Percentiles rank a stretch among this genome's conserved stretches.
Conservation (phyloP, 169 alveolate species). For the Eimeria brunetti region DNA sequence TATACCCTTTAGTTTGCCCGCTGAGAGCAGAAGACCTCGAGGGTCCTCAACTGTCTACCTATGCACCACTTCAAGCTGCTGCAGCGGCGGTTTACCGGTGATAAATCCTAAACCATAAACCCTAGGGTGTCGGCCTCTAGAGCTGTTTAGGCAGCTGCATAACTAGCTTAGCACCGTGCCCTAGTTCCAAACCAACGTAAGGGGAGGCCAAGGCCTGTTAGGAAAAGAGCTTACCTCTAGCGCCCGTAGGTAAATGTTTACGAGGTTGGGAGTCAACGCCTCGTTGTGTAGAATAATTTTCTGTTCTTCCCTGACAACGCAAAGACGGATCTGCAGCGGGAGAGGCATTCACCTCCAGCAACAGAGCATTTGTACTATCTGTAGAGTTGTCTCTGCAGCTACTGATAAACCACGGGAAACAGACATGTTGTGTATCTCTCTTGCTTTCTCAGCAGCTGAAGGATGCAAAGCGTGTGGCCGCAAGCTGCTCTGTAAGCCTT, state of each 20-base stretch:
- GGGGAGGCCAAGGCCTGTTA: neutral
- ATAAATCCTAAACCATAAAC: neutral
- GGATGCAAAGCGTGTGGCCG: neutral
- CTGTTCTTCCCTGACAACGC: constrained; percentile 32
- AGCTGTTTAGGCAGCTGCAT: no score
- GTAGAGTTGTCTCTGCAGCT: no score
- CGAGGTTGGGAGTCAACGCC: constrained; percentile 48
- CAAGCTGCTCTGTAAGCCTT: neutral
- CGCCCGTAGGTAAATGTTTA: constrained; percentile 16
- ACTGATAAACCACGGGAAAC: no score
- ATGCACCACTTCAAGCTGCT: neutral
- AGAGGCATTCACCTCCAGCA: neutral
- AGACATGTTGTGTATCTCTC: neutral
- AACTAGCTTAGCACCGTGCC: neutral
- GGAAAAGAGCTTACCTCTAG: constrained; percentile 31
- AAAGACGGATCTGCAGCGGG: neutral
- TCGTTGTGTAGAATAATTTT: neutral
- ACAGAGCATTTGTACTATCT: neutral
- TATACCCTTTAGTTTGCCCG: neutral
- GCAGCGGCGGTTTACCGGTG: no score
- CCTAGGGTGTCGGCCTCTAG: no score
- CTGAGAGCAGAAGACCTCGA: neutral
- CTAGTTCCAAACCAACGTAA: neutral
- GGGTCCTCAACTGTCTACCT: neutral
- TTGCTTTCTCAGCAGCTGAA: neutral